These are phyloP conservation scores for Hyphopichia khmerensis DNA, from an alignment of 1,139 yeast species.

Conservation along the genomic window DNA sequence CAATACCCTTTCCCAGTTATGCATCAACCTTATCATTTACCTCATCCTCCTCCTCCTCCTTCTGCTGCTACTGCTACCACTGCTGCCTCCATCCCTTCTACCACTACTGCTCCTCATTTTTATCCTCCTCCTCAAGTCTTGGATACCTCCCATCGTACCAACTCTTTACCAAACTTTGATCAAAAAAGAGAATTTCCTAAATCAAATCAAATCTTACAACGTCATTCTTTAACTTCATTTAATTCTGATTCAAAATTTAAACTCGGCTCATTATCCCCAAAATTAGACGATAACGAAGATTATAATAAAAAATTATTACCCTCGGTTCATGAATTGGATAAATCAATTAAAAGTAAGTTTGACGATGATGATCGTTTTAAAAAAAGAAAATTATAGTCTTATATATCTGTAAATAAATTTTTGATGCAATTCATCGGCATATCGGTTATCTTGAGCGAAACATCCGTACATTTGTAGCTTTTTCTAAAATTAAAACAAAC, in stretches of 20 bases:
- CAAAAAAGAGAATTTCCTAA: constrained; percentile 9
- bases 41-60: constrained; percentile 4
- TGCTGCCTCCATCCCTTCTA: no score
- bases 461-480: no score
- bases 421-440: no score
- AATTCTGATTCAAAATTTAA: background rate
- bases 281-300: constrained; percentile 2
- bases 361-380: constrained; percentile 7
- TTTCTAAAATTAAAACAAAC: no score
- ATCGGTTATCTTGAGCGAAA: no score
- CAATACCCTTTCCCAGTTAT: constrained; percentile 12
- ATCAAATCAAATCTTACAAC: constrained; percentile 2
- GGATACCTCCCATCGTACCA: constrained; percentile 10
- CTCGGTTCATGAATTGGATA: constrained; percentile 39
- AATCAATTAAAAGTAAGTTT: constrained; percentile 20
- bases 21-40: constrained; percentile 3
- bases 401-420: no score
- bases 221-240: constrained; percentile 15
- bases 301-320: constrained; percentile 18
- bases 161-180: constrained; percentile 24
- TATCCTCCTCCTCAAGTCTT: background rate
- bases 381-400: background rate
- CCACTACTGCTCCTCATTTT: no score
- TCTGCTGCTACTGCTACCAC: background rate
- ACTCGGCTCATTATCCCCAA: constrained; percentile 1